Evolutionary conservation across 345 rosid species (phyloP), one percentile per base, ranked within the genome.

Genomic region (Lumnitzera littorea): DNA sequence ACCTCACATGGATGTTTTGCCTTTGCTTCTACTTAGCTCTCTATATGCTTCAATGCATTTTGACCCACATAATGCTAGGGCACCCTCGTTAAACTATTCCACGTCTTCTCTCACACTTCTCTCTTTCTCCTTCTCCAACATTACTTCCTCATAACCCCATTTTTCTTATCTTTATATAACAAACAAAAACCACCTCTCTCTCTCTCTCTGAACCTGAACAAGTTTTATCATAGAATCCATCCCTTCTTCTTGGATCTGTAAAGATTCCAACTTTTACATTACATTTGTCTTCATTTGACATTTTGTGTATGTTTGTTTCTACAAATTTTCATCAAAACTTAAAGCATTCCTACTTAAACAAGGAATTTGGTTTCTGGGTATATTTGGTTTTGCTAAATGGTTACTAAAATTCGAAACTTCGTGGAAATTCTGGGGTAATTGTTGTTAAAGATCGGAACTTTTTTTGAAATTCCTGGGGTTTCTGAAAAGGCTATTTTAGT

Each of bases 161-260:
- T 27, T 27, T 41, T 46, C 36, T 56, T 48, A 36, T 27, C 62
- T 36, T 14, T 24, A 24, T 59, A 13, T 29, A 55, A 52, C 58
- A 46, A 6, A 59, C 49, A 58, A 3, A 55, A 52, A 9, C 43
- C 36, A 29, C 27, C 59, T 31, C n/a, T 48, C 50, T 41, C 23
- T 50, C 65, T 25, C n/a, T n/a, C 13, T 36, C 61, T 59, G 62
- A 56, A 11, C 59, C 48, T 47, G 16, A 62, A 62, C 76, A 71
- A 64, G 65, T 68, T 70, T 47, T 61, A 66, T 55, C 65, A 59
- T 63, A 73, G 66, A 55, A 70, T 79, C 68, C 70, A 62, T 74
- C 74, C 69, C 59, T 73, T 70, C 71, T 73, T 74, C 78, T 80
- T 76, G 86, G 88, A 87, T 83, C 90, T 74, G 76, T 63, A 65